Evolutionary conservation across 176 grass and related monocot species (phyloP).

Genomic region (Neostapfia colusana): DNA sequence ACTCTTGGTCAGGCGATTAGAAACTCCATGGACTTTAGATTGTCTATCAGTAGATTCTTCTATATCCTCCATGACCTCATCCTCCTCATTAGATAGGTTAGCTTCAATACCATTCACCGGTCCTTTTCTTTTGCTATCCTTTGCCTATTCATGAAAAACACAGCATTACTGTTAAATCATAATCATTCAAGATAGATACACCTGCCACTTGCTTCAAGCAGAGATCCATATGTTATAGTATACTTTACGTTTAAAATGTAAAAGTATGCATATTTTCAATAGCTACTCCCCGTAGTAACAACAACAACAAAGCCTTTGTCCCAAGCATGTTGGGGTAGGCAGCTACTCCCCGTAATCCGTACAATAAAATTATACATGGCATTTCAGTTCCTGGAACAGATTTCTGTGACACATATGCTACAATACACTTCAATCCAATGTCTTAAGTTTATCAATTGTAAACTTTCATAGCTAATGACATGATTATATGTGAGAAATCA

Average conservation of each 20-base stretch:
- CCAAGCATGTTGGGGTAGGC: too few relatives aligned
- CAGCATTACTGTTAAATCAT: slow-evolving; percentile 23
- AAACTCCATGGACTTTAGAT: slow-evolving; percentile 63
- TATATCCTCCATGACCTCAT: slow-evolving; percentile 61
- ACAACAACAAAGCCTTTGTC: too few relatives aligned
- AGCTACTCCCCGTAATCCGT: too few relatives aligned
- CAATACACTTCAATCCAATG: slow-evolving; percentile 7
- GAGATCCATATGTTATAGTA: background rate
- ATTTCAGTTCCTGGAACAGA: background rate
- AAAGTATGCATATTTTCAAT: slow-evolving; percentile 14
- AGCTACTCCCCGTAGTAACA: background rate
- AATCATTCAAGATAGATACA: background rate
- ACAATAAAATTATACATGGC: background rate
- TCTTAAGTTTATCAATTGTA: slow-evolving; percentile 18
- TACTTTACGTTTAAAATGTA: slow-evolving; percentile 11
- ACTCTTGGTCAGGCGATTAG: slow-evolving; percentile 72
- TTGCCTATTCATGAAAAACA: slow-evolving; percentile 53
- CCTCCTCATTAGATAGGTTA: slow-evolving; percentile 55
- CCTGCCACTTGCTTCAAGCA: slow-evolving; percentile 5
- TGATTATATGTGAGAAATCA: slow-evolving; percentile 30
- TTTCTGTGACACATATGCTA: slow-evolving; percentile 13
- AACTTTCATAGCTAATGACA: slow-evolving; percentile 18
- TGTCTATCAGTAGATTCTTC: slow-evolving; percentile 49
- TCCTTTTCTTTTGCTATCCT: slow-evolving; percentile 72
- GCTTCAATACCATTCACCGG: slow-evolving; percentile 44